Evolutionary conservation across 176 grass and related monocot species (phyloP), one percentile per base, ranked within the genome.

Genomic region (Otatea glauca): DNA sequence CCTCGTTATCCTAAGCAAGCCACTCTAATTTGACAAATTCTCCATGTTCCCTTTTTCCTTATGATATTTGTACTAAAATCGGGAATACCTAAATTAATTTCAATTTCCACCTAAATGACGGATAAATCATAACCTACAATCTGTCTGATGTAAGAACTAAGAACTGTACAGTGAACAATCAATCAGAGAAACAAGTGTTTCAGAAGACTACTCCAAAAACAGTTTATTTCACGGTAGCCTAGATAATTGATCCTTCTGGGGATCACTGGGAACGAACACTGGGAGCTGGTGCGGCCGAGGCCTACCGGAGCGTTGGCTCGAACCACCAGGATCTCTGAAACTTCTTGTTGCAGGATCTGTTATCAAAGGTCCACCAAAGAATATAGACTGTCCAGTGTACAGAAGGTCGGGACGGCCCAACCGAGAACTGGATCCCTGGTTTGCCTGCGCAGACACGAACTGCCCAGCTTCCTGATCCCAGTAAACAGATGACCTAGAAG

Each of bases 381-480:
- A 96, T 82, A 96, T 96, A 18, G 91, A 92, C 65, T 92, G 97
- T 58, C 93, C 93, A 0, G 86, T 92, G 89, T 99, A 94, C 16
- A 89, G 75, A 63, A 94, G 84, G 66, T 94, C 89, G 2, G 89
- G 66, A 11, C 50, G 85, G 75, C n/a, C 62, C 16, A 62, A 45
- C 9, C 49, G 92, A 79, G 87, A 94, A 58, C 89, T 87, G 16
- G 82, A 74, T 13, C 87, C 77, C 47, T 81, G 81, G 81, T 83
- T 88, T 54, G 69, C 41, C 20, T 87, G 72, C 4, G 88, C 86
- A 2, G 97, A 99, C 17, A 99, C 86, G 11, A 96, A 99, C 64
- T 92, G 90, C 23, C 97, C 97, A 65, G 97, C 93, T 81, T 99
- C 97, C 84, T 90, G 97, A 87, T 99, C 97, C 97, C 97, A 99